These are phyloP conservation scores for Jacaranda mimosifolia DNA, from an alignment of 257 asterid species.

Conservation along the genomic window DNA sequence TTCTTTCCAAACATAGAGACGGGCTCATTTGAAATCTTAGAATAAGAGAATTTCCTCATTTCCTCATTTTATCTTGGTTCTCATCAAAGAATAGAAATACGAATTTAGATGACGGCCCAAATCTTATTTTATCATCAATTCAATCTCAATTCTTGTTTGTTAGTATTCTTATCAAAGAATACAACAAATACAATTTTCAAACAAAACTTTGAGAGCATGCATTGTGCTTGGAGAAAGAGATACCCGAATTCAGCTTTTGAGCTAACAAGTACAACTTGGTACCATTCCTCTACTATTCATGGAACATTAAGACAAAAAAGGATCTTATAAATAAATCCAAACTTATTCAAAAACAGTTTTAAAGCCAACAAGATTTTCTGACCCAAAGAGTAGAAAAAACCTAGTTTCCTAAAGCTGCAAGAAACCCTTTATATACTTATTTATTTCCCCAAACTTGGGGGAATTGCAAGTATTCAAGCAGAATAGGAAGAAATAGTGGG, in stretches of 20 bases:
- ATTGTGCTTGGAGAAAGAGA: constrained; percentile 24
- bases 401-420: constrained; percentile 37
- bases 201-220: neutral
- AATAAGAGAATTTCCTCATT: no score
- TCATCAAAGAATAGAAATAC: no score
- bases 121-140: constrained; percentile 3
- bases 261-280: constrained; percentile 15
- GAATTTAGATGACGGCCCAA: no score
- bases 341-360: constrained; percentile 21
- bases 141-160: neutral
- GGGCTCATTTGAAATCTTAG: no score
- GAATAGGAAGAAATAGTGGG: constrained; percentile 11
- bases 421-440: neutral
- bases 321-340: constrained; percentile 10
- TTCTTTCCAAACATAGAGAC: no score
- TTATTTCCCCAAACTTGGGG: constrained; percentile 28
- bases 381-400: constrained; percentile 32
- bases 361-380: constrained; percentile 37
- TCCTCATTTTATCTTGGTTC: no score
- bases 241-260: constrained; percentile 33
- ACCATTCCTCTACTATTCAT: neutral
- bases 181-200: no score
- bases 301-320: constrained; percentile 32
- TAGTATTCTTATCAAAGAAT: neutral
- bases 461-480: neutral